phyloP scores from a whole-genome alignment of 352 stramenopile genomes.

The Globisporangium canariense region DNA sequence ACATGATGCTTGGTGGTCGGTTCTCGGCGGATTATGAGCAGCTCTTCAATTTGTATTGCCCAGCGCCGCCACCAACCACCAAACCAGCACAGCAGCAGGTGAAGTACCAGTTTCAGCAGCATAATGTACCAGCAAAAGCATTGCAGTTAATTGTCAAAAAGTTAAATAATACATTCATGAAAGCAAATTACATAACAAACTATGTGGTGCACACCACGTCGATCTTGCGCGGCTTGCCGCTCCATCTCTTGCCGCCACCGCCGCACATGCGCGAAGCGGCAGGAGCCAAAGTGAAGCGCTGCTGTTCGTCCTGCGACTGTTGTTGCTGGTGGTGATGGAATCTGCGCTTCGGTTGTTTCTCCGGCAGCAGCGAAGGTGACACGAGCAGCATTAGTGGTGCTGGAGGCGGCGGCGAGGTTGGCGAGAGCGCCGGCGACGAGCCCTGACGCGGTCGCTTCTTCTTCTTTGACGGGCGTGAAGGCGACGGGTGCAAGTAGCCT shows the following conservation, averaged over 20 bases:
- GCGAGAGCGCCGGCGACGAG: slow-evolving; percentile 34
- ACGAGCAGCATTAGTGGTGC: slow-evolving; percentile 19
- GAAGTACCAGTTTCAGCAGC: neutral
- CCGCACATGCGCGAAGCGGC: slow-evolving; percentile 25
- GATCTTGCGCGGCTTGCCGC: slow-evolving; percentile 12
- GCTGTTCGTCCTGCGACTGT: slow-evolving; percentile 25
- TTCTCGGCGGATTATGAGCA: neutral
- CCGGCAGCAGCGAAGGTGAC: slow-evolving; percentile 26
- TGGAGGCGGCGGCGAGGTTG: slow-evolving; percentile 17
- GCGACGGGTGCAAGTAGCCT: slow-evolving; percentile 20
- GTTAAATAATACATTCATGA: slow-evolving; percentile 11
- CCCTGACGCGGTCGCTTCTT: slow-evolving; percentile 61
- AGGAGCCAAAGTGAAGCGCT: slow-evolving; percentile 25
- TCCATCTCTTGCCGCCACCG: slow-evolving; percentile 17
- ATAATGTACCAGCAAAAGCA: neutral
- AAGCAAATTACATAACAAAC: neutral
- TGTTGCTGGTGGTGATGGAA: slow-evolving; percentile 26
- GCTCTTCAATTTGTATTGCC: slow-evolving; percentile 10
- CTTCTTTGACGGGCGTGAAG: slow-evolving; percentile 40
- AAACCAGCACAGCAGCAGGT: neutral
- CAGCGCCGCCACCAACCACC: slow-evolving; percentile 6
- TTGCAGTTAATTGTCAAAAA: neutral
- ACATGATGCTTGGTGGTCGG: slow-evolving; percentile 43
- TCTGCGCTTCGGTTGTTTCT: slow-evolving; percentile 32
- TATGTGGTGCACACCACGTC: slow-evolving; percentile 16